A percentile compares a stretch with the other conserved stretches of the same genome.
These are phyloP conservation scores for Pseudopithomyces chartarum DNA, from an alignment of 2,329 filamentous ascomycete genomes.

Conservation along the genomic window DNA sequence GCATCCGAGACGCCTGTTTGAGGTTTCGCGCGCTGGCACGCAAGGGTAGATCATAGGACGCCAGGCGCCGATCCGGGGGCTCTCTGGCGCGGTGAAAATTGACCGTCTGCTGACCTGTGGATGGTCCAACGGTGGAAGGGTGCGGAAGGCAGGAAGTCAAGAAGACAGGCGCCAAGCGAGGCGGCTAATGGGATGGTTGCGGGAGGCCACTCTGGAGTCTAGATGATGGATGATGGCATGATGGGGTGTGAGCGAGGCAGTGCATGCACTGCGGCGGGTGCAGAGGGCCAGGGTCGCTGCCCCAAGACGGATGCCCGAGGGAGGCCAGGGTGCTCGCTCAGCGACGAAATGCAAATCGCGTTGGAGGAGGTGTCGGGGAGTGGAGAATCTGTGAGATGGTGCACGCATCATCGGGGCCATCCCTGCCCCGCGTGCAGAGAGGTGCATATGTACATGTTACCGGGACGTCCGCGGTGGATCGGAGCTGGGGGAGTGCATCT, in stretches of 20 bases:
- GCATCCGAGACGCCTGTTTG: constrained; percentile 4
- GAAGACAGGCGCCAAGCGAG: neutral
- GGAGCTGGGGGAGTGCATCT: neutral
- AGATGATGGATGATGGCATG: neutral
- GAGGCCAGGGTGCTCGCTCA: neutral
- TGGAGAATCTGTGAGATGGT: neutral
- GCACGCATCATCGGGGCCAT: constrained; percentile 2
- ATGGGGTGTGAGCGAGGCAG: neutral
- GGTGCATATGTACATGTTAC: neutral
- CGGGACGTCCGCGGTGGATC: neutral
- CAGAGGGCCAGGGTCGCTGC: neutral
- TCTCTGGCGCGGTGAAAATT: neutral
- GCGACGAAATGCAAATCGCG: neutral
- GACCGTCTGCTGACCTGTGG: too few relatives aligned
- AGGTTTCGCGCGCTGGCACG: neutral
- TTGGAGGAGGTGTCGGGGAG: neutral
- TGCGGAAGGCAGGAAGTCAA: neutral
- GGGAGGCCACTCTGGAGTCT: neutral
- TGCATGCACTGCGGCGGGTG: neutral
- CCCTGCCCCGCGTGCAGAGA: neutral
- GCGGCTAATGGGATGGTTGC: neutral
- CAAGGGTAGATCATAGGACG: neutral
- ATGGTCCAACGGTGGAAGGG: neutral
- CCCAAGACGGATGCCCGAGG: neutral
- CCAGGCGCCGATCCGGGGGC: neutral